Evolutionary conservation across 169 alveolate genomes (phyloP), one percentile per base, ranked within the genome.

Genomic region (Eimeria zaria): DNA sequence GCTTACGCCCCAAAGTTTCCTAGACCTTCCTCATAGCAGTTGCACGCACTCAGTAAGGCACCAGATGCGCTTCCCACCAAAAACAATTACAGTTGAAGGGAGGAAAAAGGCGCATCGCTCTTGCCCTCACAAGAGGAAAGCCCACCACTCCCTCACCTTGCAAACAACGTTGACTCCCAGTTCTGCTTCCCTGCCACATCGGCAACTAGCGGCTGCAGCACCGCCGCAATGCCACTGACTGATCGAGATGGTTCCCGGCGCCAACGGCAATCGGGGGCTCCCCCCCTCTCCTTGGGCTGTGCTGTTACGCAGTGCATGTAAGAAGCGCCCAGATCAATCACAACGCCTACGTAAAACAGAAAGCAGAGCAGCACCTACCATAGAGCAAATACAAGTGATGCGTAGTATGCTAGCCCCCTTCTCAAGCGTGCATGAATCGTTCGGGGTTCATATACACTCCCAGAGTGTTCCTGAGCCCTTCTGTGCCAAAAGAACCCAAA

Each of bases 241-340:
- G 97, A 95, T 46, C 97, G 97, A 22, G 97, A 95, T 18, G 97
- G 96, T 71, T 95, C 97, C 60, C 97, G 91, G 46, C 97, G 85
- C 91, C 91, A 95, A 48, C 97, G 95, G 88, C 96, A 89, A 71
- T 95, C 97, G 11, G 73, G 30, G 6, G 76, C 64, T 44, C 41
- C 76, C 12, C 71, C 94, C 27, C 53, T 55, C 83, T 64, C 83
- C 83, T 64, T 87, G 48, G 94, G 94, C 33, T 87, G 95, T 41
- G 95, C 95, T 20, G 95, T 87, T 41, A 78, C 91, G 74, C 97
- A 95, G 88, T 95, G 97, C 97, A 95, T 95, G 92, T 95, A 95
- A 27, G 89, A 85, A 33, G 97, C 97, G 18, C 97, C 97, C 44
- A 95, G 67, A 60, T 95, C 97, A n/a, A 95, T 87, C 48, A 78